Evolutionary conservation across 805 yeast species (phyloP), one percentile per base, ranked within the genome.

Genomic region (Komagataella pastoris): DNA sequence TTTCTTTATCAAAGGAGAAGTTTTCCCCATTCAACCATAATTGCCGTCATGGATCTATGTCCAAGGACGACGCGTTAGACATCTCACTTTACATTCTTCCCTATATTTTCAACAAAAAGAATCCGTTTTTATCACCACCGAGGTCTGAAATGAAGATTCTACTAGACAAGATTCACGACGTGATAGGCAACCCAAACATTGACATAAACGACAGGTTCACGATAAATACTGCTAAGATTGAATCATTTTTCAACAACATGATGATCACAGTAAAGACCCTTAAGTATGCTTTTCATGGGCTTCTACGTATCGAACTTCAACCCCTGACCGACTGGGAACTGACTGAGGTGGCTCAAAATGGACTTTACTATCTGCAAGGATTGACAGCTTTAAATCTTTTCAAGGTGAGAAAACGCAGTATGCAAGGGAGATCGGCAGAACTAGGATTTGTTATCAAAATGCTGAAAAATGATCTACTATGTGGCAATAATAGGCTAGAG

Each of bases 371-470:
- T 58, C 60, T 84, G 49, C 82, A 85, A 59, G 96, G 86, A 0
- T 74, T 83, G 1, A 69, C 83, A 36, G 77, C 82, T 19, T 71
- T 88, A 53, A 76, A 85, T n/a, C 69, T 83, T 17, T 89, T 81
- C 68, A 82, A 72, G 53, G 70, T 78, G 8, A 70, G 97, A 48
- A 86, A 86, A 59, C 79, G 88, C 54, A 75, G 85, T 2, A 79
- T 83, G 72, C 95, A 88, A 56, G 86, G 90, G 8, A 73, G 95
- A 52, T 80, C 85, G 0, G 86, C 88, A 3, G 97, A 89, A 59
- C 63, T 91, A 44, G 93, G 86, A 53, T 74, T 77, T 47, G 87
- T 93, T 1, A 77, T 87, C 17, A 74, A 75, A 49, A 76, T 82
- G 63, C 72, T 89, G 53, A 75, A 73, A 49, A 69, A 72, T 51